These are phyloP conservation scores for Suillus luteus DNA, from an alignment of 768 basidiomycete species.

Conservation along the genomic window DNA sequence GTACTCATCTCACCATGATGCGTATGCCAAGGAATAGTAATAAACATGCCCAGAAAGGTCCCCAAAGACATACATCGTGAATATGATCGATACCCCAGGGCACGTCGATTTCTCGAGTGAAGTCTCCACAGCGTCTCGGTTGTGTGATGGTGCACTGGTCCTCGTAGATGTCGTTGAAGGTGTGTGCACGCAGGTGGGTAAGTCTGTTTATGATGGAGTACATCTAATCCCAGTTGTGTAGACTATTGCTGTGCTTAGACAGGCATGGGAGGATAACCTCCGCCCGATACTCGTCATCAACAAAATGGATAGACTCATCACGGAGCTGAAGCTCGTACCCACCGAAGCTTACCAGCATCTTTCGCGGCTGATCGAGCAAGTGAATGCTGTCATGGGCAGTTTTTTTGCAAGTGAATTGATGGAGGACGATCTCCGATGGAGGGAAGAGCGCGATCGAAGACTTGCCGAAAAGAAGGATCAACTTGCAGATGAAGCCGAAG, in stretches of 20 bases:
- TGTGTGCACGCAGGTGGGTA: constrained; percentile 90
- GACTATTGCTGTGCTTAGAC: constrained; percentile 94
- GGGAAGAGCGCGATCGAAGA: constrained; percentile 86
- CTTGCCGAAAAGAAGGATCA: constrained; percentile 74
- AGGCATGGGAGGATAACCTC: constrained; percentile 90
- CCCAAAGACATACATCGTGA: constrained; percentile 78
- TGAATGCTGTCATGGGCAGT: constrained; percentile 97
- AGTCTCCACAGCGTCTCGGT: constrained; percentile 89
- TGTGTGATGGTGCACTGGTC: constrained; percentile 95
- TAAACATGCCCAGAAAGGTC: constrained; percentile 49
- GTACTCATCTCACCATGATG: constrained; percentile 43
- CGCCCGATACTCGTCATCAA: constrained; percentile 95
- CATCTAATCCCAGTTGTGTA: constrained; percentile 31
- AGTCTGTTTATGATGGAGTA: neutral
- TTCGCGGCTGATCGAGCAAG: constrained; percentile 90
- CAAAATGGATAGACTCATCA: constrained; percentile 92
- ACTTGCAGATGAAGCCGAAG: constrained; percentile 65
- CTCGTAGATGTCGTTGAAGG: constrained; percentile 97
- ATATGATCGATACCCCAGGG: constrained; percentile 98
- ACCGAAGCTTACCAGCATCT: constrained; percentile 94
- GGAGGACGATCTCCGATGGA: constrained; percentile 95
- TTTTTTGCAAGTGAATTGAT: constrained; percentile 95
- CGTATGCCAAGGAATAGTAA: constrained; percentile 27
- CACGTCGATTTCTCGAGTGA: constrained; percentile 99
- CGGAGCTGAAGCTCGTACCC: constrained; percentile 89